Percentiles rank a stretch among this genome's conserved stretches.
phyloP scores from a whole-genome alignment of 306 rosid genomes.

The Prinsepia uniflora region DNA sequence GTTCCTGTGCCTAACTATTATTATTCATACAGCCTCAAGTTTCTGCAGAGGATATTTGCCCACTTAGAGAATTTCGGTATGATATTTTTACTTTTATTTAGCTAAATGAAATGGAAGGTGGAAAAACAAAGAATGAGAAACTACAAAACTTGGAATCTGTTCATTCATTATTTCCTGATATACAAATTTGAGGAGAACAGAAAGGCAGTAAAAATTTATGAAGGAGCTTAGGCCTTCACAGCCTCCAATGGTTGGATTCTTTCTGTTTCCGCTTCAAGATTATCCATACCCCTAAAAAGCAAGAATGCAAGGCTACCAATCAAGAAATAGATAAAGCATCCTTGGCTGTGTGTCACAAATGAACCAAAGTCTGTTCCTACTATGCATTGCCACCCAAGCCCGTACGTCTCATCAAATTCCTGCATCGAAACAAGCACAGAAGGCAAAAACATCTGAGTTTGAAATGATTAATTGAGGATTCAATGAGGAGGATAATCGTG shows the following conservation, averaged over 20 bases:
- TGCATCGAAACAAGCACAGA: slow-evolving; percentile 28
- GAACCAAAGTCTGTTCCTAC: slow-evolving; percentile 88
- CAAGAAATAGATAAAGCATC: slow-evolving; percentile 69
- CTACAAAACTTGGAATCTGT: slow-evolving; percentile 8
- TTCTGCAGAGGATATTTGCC: slow-evolving; percentile 3
- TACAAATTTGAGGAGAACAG: background rate
- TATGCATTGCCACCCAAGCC: slow-evolving; percentile 86
- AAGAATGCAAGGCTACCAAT: slow-evolving; percentile 64
- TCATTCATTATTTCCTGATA: slow-evolving; percentile 9
- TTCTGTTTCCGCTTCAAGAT: slow-evolving; percentile 33
- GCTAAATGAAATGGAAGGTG: slow-evolving; percentile 12
- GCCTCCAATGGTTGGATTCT: slow-evolving; percentile 34
- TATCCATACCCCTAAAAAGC: slow-evolving; percentile 60
- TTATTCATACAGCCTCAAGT: background rate
- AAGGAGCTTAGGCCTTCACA: slow-evolving; percentile 23
- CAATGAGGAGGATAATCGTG: background rate
- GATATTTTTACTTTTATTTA: background rate
- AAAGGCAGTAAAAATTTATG: background rate
- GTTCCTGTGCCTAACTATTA: background rate
- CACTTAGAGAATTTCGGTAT: background rate
- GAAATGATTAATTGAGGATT: background rate
- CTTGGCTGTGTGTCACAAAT: slow-evolving; percentile 72
- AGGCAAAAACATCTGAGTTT: background rate
- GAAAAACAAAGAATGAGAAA: background rate
- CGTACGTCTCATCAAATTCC: slow-evolving; percentile 67